A percentile compares a stretch with the other conserved stretches of the same genome.
phyloP scores from a whole-genome alignment of 257 asterid genomes.

The Ehretia macrophylla region DNA sequence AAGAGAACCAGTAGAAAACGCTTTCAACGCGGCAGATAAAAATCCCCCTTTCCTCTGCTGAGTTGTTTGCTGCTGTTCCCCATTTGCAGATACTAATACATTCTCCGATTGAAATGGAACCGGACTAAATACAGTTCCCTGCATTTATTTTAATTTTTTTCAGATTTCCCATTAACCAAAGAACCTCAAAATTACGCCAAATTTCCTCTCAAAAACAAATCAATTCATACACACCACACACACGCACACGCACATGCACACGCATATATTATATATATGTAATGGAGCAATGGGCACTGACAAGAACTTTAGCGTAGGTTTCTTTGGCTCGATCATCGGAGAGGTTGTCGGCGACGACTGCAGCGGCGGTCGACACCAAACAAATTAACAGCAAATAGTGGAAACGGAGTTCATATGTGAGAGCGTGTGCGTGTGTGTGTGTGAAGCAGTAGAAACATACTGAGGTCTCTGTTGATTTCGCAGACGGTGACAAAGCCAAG shows the following conservation, averaged over 20 bases:
- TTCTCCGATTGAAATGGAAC: slow-evolving; percentile 52
- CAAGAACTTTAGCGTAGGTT: slow-evolving; percentile 70
- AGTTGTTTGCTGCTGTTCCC: slow-evolving; percentile 39
- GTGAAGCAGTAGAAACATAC: slow-evolving; percentile 17
- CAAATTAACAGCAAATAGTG: background rate
- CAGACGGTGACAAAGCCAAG: slow-evolving; percentile 84
- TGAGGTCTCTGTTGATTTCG: slow-evolving; percentile 83
- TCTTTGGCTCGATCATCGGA: slow-evolving; percentile 77
- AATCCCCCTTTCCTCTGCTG: slow-evolving; percentile 36
- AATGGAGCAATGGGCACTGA: slow-evolving; percentile 14
- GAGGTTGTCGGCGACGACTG: slow-evolving; percentile 72
- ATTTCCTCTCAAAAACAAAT: background rate
- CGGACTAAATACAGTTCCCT: slow-evolving; percentile 79
- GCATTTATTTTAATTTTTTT: slow-evolving; percentile 22
- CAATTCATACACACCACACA: background rate
- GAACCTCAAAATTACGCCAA: background rate
- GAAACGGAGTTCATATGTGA: background rate
- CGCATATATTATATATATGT: background rate
- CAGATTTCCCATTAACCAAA: too few species aligned
- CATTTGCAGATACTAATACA: slow-evolving; percentile 18
- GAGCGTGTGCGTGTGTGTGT: too few species aligned
- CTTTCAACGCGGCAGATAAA: slow-evolving; percentile 34
- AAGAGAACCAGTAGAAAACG: slow-evolving; percentile 47
- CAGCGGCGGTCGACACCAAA: slow-evolving; percentile 10
- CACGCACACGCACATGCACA: background rate